phyloP scores from a whole-genome alignment of 2,329 filamentous ascomycete genomes.

The Diatrype stigma region DNA sequence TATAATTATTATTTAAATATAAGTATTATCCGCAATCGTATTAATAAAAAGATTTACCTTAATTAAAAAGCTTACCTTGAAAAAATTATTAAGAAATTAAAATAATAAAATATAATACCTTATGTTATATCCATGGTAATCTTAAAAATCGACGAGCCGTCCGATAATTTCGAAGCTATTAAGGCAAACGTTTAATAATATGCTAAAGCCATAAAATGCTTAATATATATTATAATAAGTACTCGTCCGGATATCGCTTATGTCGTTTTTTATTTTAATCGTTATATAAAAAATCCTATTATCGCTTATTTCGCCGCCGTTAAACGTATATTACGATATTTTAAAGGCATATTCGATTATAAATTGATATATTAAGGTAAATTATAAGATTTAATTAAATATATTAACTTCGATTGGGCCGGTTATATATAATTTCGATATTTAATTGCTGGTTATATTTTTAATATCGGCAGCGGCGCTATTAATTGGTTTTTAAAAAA shows the following conservation, averaged over 20 bases:
- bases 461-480: too few relatives aligned
- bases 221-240: too few relatives aligned
- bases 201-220: not conserved
- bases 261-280: constrained; percentile 3
- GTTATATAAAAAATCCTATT: constrained; percentile 8
- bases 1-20: constrained; percentile 9
- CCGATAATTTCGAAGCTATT: constrained; percentile 1
- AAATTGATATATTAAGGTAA: not conserved
- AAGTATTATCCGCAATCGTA: not conserved
- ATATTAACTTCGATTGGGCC: not conserved
- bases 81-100: not conserved
- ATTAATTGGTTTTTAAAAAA: not conserved
- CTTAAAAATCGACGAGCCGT: constrained; percentile 3
- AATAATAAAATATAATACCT: constrained; percentile 3
- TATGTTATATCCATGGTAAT: constrained; percentile 4
- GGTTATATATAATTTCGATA: not conserved
- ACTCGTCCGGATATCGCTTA: not conserved
- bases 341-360: not conserved
- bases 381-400: not conserved
- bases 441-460: not conserved
- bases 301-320: not conserved
- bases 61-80: constrained; percentile 4
- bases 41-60: constrained; percentile 6
- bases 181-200: constrained; percentile 3
- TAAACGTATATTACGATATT: not conserved